A percentile compares a stretch with the other conserved stretches of the same genome.
These are phyloP conservation scores for Mimosa pudica DNA, from an alignment of 306 rosid genomes.

Conservation along the genomic window DNA sequence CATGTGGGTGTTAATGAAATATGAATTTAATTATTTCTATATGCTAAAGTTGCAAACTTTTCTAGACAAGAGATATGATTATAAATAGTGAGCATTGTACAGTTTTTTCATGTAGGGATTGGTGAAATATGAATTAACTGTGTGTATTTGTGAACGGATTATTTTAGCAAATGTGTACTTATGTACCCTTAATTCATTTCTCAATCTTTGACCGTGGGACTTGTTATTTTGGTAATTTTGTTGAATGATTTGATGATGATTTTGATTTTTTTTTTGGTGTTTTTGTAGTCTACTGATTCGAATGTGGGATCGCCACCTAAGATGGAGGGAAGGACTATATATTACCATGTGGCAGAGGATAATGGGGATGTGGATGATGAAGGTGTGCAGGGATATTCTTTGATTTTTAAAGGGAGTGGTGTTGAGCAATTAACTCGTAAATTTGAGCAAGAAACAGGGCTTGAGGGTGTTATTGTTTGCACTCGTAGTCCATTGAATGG, in stretches of 20 bases:
- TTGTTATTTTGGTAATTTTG: too few species aligned
- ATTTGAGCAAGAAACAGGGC: constrained; percentile 79
- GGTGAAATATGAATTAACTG: too few species aligned
- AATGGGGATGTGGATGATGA: constrained; percentile 76
- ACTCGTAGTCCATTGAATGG: constrained; percentile 77
- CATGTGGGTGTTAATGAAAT: too few species aligned
- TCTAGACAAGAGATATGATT: too few species aligned
- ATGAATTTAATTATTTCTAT: too few species aligned
- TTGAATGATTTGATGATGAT: background rate
- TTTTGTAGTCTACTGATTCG: constrained; percentile 60
- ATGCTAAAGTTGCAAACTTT: too few species aligned
- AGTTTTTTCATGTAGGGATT: too few species aligned
- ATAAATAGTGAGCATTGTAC: too few species aligned
- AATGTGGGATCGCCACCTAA: constrained; percentile 52
- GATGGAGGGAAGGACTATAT: constrained; percentile 76
- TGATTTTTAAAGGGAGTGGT: constrained; percentile 76
- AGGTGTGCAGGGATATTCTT: constrained; percentile 52
- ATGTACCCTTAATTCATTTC: too few species aligned
- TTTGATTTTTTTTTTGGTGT: background rate
- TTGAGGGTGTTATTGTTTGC: constrained; percentile 75
- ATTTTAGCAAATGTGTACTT: too few species aligned
- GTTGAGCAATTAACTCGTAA: constrained; percentile 75
- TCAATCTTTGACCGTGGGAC: too few species aligned
- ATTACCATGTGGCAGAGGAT: constrained; percentile 81
- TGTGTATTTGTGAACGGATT: too few species aligned